phyloP scores from a whole-genome alignment of 345 rosid species.

The Hypericum perforatum region DNA sequence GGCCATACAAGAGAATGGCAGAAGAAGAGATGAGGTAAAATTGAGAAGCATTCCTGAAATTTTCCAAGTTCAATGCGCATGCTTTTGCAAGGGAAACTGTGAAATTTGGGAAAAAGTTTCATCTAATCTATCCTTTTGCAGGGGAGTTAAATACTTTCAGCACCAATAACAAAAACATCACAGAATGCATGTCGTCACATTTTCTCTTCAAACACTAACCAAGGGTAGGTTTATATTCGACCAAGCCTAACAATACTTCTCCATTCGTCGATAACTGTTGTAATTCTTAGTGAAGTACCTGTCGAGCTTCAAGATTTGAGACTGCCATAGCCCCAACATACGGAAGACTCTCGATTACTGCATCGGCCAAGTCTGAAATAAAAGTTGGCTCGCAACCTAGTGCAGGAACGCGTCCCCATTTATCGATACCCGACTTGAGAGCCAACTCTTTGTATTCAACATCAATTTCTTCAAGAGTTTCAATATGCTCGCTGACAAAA shows the following conservation, averaged over 20 bases:
- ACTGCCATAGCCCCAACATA: constrained; percentile 99
- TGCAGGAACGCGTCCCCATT: constrained; percentile 98
- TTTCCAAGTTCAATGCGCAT: too few relatives aligned
- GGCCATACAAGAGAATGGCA: too few relatives aligned
- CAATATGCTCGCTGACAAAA: constrained; percentile 97
- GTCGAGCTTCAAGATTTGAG: constrained; percentile 96
- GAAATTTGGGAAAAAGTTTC: too few relatives aligned
- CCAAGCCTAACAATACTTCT: not conserved
- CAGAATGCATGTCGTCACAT: too few relatives aligned
- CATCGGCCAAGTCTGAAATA: constrained; percentile 96
- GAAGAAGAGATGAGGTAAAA: too few relatives aligned
- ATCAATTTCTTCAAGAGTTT: constrained; percentile 96
- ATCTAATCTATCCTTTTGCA: too few relatives aligned
- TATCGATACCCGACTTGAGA: constrained; percentile 74
- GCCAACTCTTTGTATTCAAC: constrained; percentile 96
- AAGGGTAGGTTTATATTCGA: not conserved
- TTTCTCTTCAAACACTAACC: too few relatives aligned
- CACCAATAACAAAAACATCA: too few relatives aligned
- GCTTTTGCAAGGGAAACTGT: too few relatives aligned
- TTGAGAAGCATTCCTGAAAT: too few relatives aligned
- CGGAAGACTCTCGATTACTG: constrained; percentile 92
- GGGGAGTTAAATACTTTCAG: too few relatives aligned
- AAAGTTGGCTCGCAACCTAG: constrained; percentile 87
- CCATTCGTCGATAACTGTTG: not conserved
- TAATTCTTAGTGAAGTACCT: constrained; percentile 29